Conservation (phyloP, 2,329 filamentous ascomycete genomes). For the Ceratocystis alfenasii region DNA sequence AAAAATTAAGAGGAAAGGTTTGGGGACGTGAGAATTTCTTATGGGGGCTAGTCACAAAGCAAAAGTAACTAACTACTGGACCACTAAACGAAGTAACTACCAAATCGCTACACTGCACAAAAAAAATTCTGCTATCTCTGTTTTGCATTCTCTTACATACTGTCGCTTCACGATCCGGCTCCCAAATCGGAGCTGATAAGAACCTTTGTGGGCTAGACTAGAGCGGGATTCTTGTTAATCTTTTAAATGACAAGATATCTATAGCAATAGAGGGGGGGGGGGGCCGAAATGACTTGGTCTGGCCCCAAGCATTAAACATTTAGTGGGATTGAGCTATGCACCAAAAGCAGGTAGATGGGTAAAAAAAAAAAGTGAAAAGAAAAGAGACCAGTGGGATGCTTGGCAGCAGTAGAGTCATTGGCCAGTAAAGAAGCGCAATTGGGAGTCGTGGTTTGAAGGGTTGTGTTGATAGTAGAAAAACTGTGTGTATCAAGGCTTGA, state of each 20-base stretch:
- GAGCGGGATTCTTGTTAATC: background rate
- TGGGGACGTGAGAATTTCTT: slow-evolving; percentile 7
- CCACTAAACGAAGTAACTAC: slow-evolving; percentile 6
- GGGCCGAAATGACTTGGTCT: background rate
- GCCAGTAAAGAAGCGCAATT: background rate
- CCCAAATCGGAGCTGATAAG: slow-evolving; percentile 3
- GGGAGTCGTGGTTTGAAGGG: background rate
- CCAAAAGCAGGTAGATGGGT: background rate
- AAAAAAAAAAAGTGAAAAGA: background rate
- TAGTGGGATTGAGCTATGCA: background rate
- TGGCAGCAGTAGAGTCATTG: background rate
- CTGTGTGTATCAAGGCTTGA: background rate
- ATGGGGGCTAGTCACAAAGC: background rate
- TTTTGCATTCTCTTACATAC: background rate
- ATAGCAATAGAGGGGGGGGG: background rate
- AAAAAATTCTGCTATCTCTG: slow-evolving; percentile 2
- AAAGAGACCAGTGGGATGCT: background rate
- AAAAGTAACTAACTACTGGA: background rate
- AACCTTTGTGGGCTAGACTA: slow-evolving; percentile 4
- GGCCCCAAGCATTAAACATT: background rate
- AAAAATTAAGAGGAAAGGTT: background rate
- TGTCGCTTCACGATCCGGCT: slow-evolving; percentile 2
- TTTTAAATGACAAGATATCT: slow-evolving; percentile 5
- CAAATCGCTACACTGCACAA: background rate
- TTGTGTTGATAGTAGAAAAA: background rate